phyloP scores from a whole-genome alignment of 2,329 filamentous ascomycete species.

The Boeremia lycopersici region DNA sequence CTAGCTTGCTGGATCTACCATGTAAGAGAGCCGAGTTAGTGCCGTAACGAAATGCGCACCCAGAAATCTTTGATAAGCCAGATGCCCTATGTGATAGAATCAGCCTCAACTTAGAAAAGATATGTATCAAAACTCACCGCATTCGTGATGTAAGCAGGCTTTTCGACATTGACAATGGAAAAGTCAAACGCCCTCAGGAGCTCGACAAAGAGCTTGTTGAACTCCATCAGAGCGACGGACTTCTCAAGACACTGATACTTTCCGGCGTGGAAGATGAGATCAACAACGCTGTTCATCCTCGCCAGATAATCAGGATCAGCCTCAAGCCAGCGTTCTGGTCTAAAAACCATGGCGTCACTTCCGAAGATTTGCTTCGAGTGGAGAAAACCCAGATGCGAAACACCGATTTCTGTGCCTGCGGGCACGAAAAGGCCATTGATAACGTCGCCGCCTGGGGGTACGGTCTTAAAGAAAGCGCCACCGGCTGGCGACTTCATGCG shows the following conservation, averaged over 20 bases:
- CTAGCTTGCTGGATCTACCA: too few species aligned
- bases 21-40: background rate
- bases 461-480: conserved; percentile 45
- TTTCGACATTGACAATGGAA: background rate
- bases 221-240: conserved; percentile 35
- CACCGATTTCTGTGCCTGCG: conserved; percentile 30
- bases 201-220: conserved; percentile 42
- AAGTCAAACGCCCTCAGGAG: background rate
- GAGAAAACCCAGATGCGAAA: conserved; percentile 14
- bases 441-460: conserved; percentile 25
- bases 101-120: background rate
- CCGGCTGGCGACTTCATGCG: conserved; percentile 30
- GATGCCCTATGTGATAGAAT: background rate
- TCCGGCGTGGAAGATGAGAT: conserved; percentile 34
- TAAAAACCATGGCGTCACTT: conserved; percentile 24
- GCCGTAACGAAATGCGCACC: background rate
- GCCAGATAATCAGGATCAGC: conserved; percentile 39
- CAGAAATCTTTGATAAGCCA: conserved; percentile 2
- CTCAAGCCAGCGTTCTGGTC: conserved; percentile 26
- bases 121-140: background rate
- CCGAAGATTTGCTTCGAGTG: conserved; percentile 26
- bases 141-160: background rate
- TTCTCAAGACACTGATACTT: conserved; percentile 35
- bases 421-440: conserved; percentile 30
- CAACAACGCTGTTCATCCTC: conserved; percentile 31